Percentiles rank a stretch among this genome's conserved stretches.
These are phyloP conservation scores for Ceratocystis eucalypticola DNA, from an alignment of 2,329 filamentous ascomycete genomes.

Conservation along the genomic window DNA sequence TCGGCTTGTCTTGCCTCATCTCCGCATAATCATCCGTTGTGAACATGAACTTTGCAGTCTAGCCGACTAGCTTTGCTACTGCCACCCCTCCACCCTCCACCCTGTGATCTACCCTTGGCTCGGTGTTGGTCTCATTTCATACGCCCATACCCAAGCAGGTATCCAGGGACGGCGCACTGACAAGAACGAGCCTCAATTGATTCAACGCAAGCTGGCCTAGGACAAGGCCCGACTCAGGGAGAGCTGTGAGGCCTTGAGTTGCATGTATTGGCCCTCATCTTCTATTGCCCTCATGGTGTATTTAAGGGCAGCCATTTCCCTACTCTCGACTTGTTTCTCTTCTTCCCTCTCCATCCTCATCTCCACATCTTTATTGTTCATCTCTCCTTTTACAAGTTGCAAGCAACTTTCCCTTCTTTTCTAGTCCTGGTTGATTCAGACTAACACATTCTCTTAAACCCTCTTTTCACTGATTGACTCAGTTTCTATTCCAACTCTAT, in stretches of 20 bases:
- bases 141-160: neutral
- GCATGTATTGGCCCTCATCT: neutral
- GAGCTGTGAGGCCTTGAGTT: neutral
- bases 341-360: conserved; percentile 7
- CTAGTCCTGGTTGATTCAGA: neutral
- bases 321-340: neutral
- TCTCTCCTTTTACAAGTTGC: conserved; percentile 6
- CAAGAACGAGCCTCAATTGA: no score
- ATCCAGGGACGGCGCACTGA: neutral
- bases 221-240: no score
- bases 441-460: neutral
- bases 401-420: conserved; percentile 8
- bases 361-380: neutral
- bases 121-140: neutral
- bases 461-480: neutral
- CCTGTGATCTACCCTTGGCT: no score
- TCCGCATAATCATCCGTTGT: neutral
- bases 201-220: no score
- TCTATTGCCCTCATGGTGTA: neutral
- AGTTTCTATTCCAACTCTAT: conserved; percentile 1
- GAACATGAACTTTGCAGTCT: neutral
- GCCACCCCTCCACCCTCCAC: neutral
- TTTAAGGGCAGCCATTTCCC: neutral
- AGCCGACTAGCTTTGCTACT: neutral
- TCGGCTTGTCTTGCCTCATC: neutral